A percentile compares a stretch with the other conserved stretches of the same genome.
Conservation (phyloP, 192 early-diverging fungal genomes). For the Chytriomyces confervae region DNA sequence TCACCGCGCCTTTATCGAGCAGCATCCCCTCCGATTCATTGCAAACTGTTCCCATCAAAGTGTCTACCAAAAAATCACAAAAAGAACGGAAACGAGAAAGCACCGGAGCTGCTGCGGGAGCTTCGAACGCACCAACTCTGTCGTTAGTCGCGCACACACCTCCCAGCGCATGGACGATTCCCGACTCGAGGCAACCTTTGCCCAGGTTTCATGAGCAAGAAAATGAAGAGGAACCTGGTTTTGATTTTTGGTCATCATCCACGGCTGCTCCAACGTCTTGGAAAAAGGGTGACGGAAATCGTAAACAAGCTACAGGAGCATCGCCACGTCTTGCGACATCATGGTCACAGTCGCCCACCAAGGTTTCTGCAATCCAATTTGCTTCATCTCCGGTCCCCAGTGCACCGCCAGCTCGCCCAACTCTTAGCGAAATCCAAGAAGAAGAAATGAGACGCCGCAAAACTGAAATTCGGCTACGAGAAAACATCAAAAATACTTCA, state of each 20-base stretch:
- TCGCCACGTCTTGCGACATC: too few relatives aligned
- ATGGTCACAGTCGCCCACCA: too few relatives aligned
- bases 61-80: conserved; percentile 35
- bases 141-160: background rate
- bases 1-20: background rate
- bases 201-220: too few relatives aligned
- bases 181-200: background rate
- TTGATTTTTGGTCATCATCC: background rate
- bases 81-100: conserved; percentile 31
- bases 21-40: background rate
- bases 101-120: conserved; percentile 1
- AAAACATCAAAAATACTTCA: conserved; percentile 28
- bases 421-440: conserved; percentile 37
- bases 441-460: conserved; percentile 34
- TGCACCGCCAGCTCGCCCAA: conserved; percentile 2
- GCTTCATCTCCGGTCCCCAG: background rate
- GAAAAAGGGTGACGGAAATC: background rate
- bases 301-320: too few relatives aligned
- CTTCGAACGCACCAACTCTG: background rate
- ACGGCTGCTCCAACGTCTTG: background rate
- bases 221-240: background rate
- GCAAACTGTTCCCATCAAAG: background rate
- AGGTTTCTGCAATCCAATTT: background rate
- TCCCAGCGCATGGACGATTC: background rate
- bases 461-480: conserved; percentile 3